Base-by-base conservation (phyloP, 495 filamentous ascomycete species). In the Penicillium steckii region DNA sequence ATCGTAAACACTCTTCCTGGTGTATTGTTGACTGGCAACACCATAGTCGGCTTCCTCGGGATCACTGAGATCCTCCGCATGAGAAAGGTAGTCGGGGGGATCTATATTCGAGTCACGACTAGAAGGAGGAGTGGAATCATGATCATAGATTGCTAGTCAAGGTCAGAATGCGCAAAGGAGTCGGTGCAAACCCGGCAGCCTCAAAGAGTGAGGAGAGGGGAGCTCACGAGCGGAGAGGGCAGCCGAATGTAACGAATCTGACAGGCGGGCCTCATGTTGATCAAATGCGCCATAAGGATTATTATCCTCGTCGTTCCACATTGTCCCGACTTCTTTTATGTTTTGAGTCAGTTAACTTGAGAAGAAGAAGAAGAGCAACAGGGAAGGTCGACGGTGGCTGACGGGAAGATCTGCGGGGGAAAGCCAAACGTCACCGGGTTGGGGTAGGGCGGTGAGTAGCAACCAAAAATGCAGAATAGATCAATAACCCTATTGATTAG, bases 241-340 rank as follows among this genome's bases (percentile, higher is more conserved):
- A 55, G 78, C 78, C 17, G 86, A 84, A 59, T 87, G 82, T 24
- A 83, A 76, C 9, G 84, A 83, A 23, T 86, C 85, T 10, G 88
- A 89, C n/a, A 85, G 73, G 61, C 82, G 82, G 41, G 89, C 87
- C 65, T 94, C 87, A 53, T 85, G 82, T 56, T 88, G 86, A 66
- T 91, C 88, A 75, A 92, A 94, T 69, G 88, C 89, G 56, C 89
- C 90, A 65, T 96, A 96, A 8, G 91, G 91, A 60, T 96, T 96
- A 71, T 96, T 96, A 65, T 89, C 86, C 71, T 96, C 91, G 76
- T 95, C 91, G 79, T 95, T 91, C 91, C 74, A 77, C 74, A 77
- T 77, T 48, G 46, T 66, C 44, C 38, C n/a, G n/a, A n/a, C n/a
- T n/a, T n/a, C n/a, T n/a, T n/a, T n/a, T n/a, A n/a, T n/a, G n/a